Evolutionary conservation across 2,329 filamentous ascomycete species (phyloP), one percentile per base, ranked within the genome.

Genomic region (Cytospora mali): DNA sequence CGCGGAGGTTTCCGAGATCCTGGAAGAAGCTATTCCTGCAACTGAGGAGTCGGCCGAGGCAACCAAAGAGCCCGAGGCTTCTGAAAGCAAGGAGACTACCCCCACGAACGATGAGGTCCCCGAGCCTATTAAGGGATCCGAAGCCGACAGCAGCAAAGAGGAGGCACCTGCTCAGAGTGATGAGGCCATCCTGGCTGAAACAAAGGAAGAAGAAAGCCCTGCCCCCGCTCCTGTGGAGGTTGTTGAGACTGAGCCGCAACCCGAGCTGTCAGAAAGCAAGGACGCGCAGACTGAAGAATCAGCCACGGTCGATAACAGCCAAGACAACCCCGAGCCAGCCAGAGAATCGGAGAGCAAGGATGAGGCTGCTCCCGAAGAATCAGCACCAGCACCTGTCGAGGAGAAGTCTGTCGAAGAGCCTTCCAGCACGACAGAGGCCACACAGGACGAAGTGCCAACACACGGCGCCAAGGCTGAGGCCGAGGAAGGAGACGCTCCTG

Each of bases 21-120:
- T 35, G 23, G 55, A 60, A 39, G 58, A 53, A 2, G 25, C n/a
- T 4, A 31, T 28, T n/a, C 16, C 66, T 13, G 50, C 58, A 28
- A 23, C 46, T 23, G 58, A 53, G 13, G 66, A 65, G 31, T 6
- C 39, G 9, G 35, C 21, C 35, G 46, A 62, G 27, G 33, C 33
- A 7, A 27, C 50, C 11, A 13, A 25, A 16, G 53, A 48, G 14
- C 14, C 51, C n/a, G 21, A 55, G 28, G 39, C 29, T 9, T 46
- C 27, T 18, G 58, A 56, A 39, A 58, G 27, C 25, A 55, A 54
- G 39, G 55, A 58, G 23, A 16, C 29, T 5, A 14, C 21, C 13
- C 52, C 33, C 27, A n/a, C 53, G 27, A 46, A 58, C 4, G 49
- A 48, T 1, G 55, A 46, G 16, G 46, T 31, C 2, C 7, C 57